Conservation (phyloP, 2,329 filamentous ascomycete genomes). For the Cladorrhinum sp. region DNA sequence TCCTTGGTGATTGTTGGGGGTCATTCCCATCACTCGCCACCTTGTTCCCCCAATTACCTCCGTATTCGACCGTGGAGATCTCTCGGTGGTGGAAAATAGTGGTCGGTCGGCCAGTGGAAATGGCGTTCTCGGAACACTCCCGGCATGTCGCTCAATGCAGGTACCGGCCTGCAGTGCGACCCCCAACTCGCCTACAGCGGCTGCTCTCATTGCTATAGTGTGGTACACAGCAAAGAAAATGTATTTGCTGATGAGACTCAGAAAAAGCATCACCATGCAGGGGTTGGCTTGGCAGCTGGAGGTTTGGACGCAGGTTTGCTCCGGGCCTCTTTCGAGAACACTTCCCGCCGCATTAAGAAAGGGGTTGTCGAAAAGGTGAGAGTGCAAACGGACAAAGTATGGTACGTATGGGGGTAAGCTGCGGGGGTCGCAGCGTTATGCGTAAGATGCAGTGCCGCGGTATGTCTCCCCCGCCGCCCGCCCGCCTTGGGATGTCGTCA, state of each 20-base stretch:
- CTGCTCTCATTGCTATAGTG: too few species aligned
- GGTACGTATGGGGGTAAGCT: background rate
- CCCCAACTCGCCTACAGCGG: background rate
- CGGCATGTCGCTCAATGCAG: background rate
- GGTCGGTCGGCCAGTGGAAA: background rate
- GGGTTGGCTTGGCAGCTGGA: background rate
- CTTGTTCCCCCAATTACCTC: background rate
- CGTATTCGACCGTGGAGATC: background rate
- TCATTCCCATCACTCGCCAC: background rate
- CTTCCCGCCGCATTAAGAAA: conserved; percentile 1
- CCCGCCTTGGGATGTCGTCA: background rate
- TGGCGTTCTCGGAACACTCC: background rate
- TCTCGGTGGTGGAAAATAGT: background rate
- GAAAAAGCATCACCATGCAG: background rate
- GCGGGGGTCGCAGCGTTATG: conserved; percentile 6
- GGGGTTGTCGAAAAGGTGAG: background rate
- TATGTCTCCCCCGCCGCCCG: background rate
- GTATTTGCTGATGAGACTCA: background rate
- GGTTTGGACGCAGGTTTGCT: background rate
- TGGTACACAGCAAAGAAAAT: background rate
- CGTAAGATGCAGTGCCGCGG: conserved; percentile 11
- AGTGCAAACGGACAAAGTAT: conserved; percentile 1
- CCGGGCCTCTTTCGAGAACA: background rate
- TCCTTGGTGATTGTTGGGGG: background rate
- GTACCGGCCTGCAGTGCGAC: background rate